A percentile compares a stretch with the other conserved stretches of the same genome.
Evolutionary conservation across 495 filamentous ascomycete species (phyloP).

Genomic region (Xylaria curta): DNA sequence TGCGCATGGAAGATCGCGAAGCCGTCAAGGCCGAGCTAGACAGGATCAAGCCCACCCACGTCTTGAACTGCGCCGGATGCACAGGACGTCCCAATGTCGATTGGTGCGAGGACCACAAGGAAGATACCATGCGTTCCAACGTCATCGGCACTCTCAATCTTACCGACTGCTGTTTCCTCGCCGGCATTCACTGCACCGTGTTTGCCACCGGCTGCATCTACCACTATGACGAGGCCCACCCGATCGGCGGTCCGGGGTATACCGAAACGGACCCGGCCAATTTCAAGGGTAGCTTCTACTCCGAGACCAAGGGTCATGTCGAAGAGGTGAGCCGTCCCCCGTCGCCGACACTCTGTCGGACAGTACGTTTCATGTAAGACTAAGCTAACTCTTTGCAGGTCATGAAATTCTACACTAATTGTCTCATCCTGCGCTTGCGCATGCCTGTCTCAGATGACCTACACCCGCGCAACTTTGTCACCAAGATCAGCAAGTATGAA

Average conservation of each 20-base stretch:
- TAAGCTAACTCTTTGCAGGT: conserved; percentile 48
- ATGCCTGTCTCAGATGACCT: conserved; percentile 75
- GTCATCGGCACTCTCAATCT: conserved; percentile 69
- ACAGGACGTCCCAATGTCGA: conserved; percentile 74
- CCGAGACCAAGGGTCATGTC: conserved; percentile 67
- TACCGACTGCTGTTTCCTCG: conserved; percentile 63
- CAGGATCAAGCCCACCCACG: conserved; percentile 64
- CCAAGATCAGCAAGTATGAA: conserved; percentile 70
- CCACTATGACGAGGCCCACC: conserved; percentile 63
- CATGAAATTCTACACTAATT: conserved; percentile 65
- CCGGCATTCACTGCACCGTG: conserved; percentile 65
- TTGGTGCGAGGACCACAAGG: conserved; percentile 73
- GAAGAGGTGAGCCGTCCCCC: conserved; percentile 57
- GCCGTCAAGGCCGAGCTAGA: conserved; percentile 61
- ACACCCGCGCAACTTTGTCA: conserved; percentile 70
- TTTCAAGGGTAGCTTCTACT: conserved; percentile 71
- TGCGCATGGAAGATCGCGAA: conserved; percentile 68
- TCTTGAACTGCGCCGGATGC: conserved; percentile 68
- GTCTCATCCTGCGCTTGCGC: conserved; percentile 65
- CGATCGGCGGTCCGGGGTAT: conserved; percentile 64
- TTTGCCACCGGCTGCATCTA: conserved; percentile 72
- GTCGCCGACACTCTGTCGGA: background rate
- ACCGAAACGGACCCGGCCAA: conserved; percentile 68
- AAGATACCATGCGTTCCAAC: conserved; percentile 68
- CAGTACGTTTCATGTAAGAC: background rate